Conservation (phyloP, 768 basidiomycete genomes). For the Lactifluus subvellereus region DNA sequence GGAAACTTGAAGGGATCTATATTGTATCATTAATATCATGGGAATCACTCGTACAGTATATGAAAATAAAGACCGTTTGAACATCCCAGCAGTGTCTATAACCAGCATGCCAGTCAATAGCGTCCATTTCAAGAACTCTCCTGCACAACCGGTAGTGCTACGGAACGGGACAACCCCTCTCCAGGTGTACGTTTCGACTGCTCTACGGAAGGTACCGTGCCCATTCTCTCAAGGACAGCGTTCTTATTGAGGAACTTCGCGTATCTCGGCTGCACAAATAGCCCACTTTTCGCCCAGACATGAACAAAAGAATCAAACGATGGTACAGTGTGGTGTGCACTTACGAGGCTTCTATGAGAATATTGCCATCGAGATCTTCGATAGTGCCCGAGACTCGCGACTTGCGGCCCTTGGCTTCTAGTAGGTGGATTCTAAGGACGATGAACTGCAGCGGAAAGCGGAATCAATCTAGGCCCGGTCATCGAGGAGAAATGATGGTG, state of each 20-base stretch:
- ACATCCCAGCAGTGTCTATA: background rate
- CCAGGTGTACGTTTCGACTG: slow-evolving; percentile 12
- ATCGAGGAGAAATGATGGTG: background rate
- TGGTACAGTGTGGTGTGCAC: slow-evolving; percentile 28
- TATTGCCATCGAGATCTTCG: slow-evolving; percentile 74
- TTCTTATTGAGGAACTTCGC: slow-evolving; percentile 65
- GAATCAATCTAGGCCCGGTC: background rate
- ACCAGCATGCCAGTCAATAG: background rate
- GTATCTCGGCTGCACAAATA: slow-evolving; percentile 88
- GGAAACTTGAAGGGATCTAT: too few species aligned
- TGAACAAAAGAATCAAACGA: background rate
- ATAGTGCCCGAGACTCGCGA: slow-evolving; percentile 61
- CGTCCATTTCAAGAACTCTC: background rate
- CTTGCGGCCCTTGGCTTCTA: slow-evolving; percentile 73
- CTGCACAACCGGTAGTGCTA: background rate
- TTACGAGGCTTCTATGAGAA: slow-evolving; percentile 78
- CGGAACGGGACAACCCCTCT: slow-evolving; percentile 9
- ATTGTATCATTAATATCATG: background rate
- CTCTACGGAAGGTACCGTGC: slow-evolving; percentile 39
- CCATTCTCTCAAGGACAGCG: slow-evolving; percentile 58
- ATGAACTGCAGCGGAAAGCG: slow-evolving; percentile 54
- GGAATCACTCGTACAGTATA: background rate
- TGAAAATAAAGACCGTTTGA: background rate
- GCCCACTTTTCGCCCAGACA: slow-evolving; percentile 43
- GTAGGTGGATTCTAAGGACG: slow-evolving; percentile 65